Conservation (phyloP, 371 early-diverging fungal genomes). For the Mortierella sp. region DNA sequence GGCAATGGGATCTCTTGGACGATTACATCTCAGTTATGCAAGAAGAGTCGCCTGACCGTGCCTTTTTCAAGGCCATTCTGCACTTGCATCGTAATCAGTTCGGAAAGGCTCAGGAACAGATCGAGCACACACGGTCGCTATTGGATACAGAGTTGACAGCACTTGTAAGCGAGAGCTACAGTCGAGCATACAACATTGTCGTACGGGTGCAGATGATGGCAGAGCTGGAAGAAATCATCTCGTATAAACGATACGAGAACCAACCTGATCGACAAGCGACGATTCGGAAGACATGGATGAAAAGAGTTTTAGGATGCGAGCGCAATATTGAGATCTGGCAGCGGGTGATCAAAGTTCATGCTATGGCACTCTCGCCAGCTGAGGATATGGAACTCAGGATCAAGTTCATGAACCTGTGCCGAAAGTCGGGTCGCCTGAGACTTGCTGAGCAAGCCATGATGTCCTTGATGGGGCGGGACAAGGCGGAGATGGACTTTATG, state of each 20-base stretch:
- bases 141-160: slow-evolving; percentile 92
- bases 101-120: slow-evolving; percentile 76
- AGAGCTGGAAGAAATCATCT: slow-evolving; percentile 96
- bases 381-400: slow-evolving; percentile 96
- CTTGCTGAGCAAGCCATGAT: slow-evolving; percentile 84
- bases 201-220: slow-evolving; percentile 97
- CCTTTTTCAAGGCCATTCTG: slow-evolving; percentile 88
- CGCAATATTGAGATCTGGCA: slow-evolving; percentile 98
- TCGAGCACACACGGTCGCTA: slow-evolving; percentile 85
- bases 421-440: slow-evolving; percentile 88
- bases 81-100: slow-evolving; percentile 84
- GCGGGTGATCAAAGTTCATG: slow-evolving; percentile 86
- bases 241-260: slow-evolving; percentile 84
- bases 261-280: slow-evolving; percentile 81
- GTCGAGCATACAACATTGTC: slow-evolving; percentile 83
- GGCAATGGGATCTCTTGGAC: slow-evolving; percentile 92
- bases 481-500: slow-evolving; percentile 22
- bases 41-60: slow-evolving; percentile 72
- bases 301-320: slow-evolving; percentile 87
- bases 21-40: slow-evolving; percentile 87
- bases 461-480: slow-evolving; percentile 64
- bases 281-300: slow-evolving; percentile 93
- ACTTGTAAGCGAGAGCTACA: slow-evolving; percentile 95
- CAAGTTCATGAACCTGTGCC: slow-evolving; percentile 94
- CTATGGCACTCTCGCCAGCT: slow-evolving; percentile 89